phyloP scores from a whole-genome alignment of 441 rosid species.

The Erodium trifolium region DNA sequence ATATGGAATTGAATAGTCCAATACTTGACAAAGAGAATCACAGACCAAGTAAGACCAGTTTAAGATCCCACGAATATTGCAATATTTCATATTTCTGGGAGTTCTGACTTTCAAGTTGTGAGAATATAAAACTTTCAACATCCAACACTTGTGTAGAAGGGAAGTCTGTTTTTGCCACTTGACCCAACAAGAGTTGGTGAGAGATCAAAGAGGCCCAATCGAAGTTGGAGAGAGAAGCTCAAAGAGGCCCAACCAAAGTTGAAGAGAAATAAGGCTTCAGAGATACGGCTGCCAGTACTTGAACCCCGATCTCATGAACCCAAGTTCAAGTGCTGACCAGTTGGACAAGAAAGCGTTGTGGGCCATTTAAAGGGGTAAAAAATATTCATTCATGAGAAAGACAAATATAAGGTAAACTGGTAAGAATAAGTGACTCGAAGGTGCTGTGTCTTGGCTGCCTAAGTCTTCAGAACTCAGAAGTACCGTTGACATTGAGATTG shows the following conservation, averaged over 20 bases:
- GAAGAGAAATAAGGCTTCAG: too few relatives aligned
- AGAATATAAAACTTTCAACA: too few relatives aligned
- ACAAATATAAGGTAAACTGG: background rate
- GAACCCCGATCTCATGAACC: too few relatives aligned
- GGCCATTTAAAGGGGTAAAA: background rate
- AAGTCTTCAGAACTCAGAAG: background rate
- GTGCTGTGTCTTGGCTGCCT: background rate
- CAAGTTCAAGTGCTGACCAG: too few relatives aligned
- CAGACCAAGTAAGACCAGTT: background rate
- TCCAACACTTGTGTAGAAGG: background rate
- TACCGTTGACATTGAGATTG: background rate
- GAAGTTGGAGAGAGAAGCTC: too few relatives aligned
- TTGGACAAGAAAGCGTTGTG: too few relatives aligned
- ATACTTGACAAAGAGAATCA: background rate
- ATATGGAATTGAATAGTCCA: background rate
- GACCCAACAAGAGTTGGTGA: too few relatives aligned
- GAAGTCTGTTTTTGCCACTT: too few relatives aligned
- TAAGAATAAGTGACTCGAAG: background rate
- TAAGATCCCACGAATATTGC: background rate
- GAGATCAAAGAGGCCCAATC: too few relatives aligned
- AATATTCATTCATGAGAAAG: background rate
- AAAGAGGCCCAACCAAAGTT: too few relatives aligned
- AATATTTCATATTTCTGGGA: background rate
- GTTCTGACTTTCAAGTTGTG: background rate
- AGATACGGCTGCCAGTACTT: too few relatives aligned